Evolutionary conservation across 345 rosid genomes (phyloP), one percentile per base, ranked within the genome.

Genomic region (Brassica nigra): DNA sequence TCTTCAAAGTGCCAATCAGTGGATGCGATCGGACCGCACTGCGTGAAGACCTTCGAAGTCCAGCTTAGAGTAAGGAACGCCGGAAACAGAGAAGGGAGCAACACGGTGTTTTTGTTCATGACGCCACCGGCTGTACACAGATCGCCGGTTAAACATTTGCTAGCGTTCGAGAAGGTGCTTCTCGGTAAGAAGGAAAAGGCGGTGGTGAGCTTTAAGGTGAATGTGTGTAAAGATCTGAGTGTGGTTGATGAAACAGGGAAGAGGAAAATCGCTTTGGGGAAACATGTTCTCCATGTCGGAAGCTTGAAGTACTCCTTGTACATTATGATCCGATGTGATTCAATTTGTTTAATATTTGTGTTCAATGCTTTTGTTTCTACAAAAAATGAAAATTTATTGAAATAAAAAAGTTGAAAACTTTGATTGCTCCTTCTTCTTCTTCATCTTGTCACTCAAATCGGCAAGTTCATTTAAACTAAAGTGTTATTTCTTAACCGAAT

Each of bases 171-270:
- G 78, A 95, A 91, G 85, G 82, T 95, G 33, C 76, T 30, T 30
- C 39, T 95, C 82, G 57, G 12, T 6, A 81, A 83, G 1, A 63
- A 71, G 7, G 73, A 83, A 11, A 82, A 80, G 36, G 31, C 74
- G 14, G 30, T 81, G 67, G 89, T 92, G 62, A 84, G 67, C 6
- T 92, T 95, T 71, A 81, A 79, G 59, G 85, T 95, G 11, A 86
- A 91, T 64, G 89, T 87, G 11, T 95, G 99, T 74, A 90, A 85
- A 82, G 92, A 95, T 82, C 86, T 95, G 80, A 90, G 91, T 72
- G 84, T 91, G 3, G 91, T 88, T 23, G 27, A 90, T 68, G 94
- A 95, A 74, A 10, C 12, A 1, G 99, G 99, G 4, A 80, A 70
- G 74, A 49, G 86, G 75, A 91, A 86, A 71, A 79, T 95, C 4